phyloP scores from a whole-genome alignment of 1,284 basidiomycete genomes.

The Cutaneotrichosporon sp. region DNA sequence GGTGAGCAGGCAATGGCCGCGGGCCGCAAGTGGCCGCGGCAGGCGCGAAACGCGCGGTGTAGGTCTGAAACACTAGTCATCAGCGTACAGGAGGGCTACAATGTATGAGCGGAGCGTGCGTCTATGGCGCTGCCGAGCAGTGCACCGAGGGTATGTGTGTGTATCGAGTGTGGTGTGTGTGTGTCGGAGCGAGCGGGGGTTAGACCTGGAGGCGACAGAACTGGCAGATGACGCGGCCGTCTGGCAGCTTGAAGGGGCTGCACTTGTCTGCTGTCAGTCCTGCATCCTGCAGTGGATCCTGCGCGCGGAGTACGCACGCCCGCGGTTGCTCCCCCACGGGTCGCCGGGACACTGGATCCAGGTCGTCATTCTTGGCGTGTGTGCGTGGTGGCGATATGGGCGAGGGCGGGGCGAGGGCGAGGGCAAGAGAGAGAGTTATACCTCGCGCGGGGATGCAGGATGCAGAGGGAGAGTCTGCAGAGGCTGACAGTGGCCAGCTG shows the following conservation, averaged over 20 bases:
- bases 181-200: too few species aligned
- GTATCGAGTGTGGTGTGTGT: neutral
- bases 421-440: too few species aligned
- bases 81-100: neutral
- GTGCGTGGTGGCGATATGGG: neutral
- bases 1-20: too few species aligned
- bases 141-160: too few species aligned
- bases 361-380: neutral
- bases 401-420: neutral
- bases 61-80: neutral
- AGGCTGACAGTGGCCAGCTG: too few species aligned
- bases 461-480: too few species aligned
- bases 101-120: neutral
- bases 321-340: neutral
- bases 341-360: constrained; percentile 7
- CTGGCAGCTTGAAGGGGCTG: constrained; percentile 3
- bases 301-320: neutral
- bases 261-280: neutral
- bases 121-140: neutral
- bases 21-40: too few species aligned
- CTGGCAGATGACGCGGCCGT: constrained; percentile 9
- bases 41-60: too few species aligned
- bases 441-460: neutral
- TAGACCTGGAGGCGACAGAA: constrained; percentile 4
- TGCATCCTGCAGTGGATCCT: too few species aligned